Evolutionary conservation across 2,329 filamentous ascomycete genomes (phyloP), one percentile per base, ranked within the genome.

Genomic region (Hypoxylon sp.): DNA sequence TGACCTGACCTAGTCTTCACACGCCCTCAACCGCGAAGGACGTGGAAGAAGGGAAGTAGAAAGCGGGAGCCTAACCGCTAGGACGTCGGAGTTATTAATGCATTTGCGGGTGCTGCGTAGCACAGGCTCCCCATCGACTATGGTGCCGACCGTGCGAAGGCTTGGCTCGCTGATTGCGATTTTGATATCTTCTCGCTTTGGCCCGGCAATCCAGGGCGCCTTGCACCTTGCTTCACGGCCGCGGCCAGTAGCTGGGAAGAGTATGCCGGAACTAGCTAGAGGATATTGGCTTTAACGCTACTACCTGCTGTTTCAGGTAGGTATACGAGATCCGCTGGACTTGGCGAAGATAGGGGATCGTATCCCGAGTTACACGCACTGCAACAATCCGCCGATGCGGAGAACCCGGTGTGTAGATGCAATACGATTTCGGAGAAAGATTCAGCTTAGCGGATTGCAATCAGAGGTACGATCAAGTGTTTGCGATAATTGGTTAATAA

Each of bases 281-380:
- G 43, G 43, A 43, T 34, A 54, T 58, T 43, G 41, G 32, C 15
- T 51, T 59, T 62, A 62, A 57, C 61, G 59, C 49, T 58, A 19
- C 37, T 64, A 72, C 70, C 70, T 71, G 62, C 70, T 68, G 44
- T 32, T 71, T 71, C 68, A 64, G 70, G 70, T 59, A 69, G 64
- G 47, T 50, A 55, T 41, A 56, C 34, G 41, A 20, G 39, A 56
- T 28, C 56, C 15, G 26, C 19, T 26, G 44, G 4, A 26, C 64
- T 66, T 66, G 64, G 64, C 64, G 48, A 62, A 57, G 62, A 65
- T 62, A 67, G 58, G 48, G 41, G 53, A 46, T 39, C 44, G 48
- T 19, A 28, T 26, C 52, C 51, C 22, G 32, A 41, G 46, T 37
- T 41, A 44, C 11, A 13, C 10, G 32, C 17, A 44, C 13, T 26